A percentile compares a stretch with the other conserved stretches of the same genome.
Evolutionary conservation across 1,139 yeast genomes (phyloP).

Genomic region (Martiniozyma asiatica): DNA sequence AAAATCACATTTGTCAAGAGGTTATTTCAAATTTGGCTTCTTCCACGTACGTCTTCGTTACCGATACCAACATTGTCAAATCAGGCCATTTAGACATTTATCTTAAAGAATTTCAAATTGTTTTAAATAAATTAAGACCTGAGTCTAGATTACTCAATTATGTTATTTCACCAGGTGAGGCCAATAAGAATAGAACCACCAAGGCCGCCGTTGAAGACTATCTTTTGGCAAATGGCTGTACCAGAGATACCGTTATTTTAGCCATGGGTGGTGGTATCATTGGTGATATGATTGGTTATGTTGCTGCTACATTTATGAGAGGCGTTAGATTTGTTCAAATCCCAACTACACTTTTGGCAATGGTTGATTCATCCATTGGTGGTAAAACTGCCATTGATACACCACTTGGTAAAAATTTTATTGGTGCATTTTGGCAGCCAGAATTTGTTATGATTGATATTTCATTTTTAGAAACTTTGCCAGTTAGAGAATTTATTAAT

Average conservation of each 20-base stretch:
- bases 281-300: slow-evolving; percentile 98
- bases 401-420: slow-evolving; percentile 90
- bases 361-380: slow-evolving; percentile 98
- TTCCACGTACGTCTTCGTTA: slow-evolving; percentile 83
- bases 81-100: slow-evolving; percentile 46
- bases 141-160: slow-evolving; percentile 59
- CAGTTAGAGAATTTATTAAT: slow-evolving; percentile 87
- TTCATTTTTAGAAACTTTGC: slow-evolving; percentile 75
- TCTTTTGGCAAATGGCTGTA: slow-evolving; percentile 75
- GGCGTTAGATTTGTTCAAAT: slow-evolving; percentile 91
- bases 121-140: slow-evolving; percentile 22
- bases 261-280: slow-evolving; percentile 99
- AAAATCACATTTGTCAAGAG: slow-evolving; percentile 62
- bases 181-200: slow-evolving; percentile 76
- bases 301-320: slow-evolving; percentile 98
- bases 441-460: slow-evolving; percentile 79
- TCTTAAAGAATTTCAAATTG: slow-evolving; percentile 26
- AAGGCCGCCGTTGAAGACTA: slow-evolving; percentile 93
- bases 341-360: slow-evolving; percentile 86
- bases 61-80: slow-evolving; percentile 71
- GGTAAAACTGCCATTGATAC: slow-evolving; percentile 99
- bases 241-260: slow-evolving; percentile 86
- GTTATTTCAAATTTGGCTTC: slow-evolving; percentile 54
- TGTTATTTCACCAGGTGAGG: slow-evolving; percentile 85
- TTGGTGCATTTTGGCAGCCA: slow-evolving; percentile 99